Conservation (phyloP, 345 rosid genomes). For the Sisymbrium irio region DNA sequence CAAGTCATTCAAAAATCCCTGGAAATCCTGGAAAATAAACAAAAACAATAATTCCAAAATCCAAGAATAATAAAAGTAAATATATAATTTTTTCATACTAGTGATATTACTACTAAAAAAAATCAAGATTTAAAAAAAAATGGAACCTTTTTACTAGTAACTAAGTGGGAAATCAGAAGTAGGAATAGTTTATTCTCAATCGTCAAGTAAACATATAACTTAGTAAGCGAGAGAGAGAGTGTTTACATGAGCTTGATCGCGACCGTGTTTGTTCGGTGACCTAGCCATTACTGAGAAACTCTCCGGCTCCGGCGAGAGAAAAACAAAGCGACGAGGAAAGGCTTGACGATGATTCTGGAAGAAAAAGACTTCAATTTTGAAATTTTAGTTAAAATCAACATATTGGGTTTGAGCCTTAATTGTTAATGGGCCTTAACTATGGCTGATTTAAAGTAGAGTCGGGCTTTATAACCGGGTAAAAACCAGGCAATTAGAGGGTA, state of each 20-base stretch:
- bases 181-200: not conserved
- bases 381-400: not conserved
- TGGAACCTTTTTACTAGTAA: not conserved
- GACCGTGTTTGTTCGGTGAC: slow-evolving; percentile 56
- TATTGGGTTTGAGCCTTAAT: slow-evolving; percentile 14
- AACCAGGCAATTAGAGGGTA: too few relatives aligned
- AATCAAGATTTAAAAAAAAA: not conserved
- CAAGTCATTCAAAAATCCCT: slow-evolving; percentile 90
- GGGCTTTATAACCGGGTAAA: too few relatives aligned
- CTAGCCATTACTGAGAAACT: slow-evolving; percentile 34
- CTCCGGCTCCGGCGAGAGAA: slow-evolving; percentile 30
- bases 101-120: not conserved
- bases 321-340: not conserved
- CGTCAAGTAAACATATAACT: not conserved
- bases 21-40: slow-evolving; percentile 66
- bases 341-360: slow-evolving; percentile 30
- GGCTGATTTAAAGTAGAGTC: too few relatives aligned
- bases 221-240: not conserved
- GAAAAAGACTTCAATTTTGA: slow-evolving; percentile 16
- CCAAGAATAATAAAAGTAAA: slow-evolving; percentile 16
- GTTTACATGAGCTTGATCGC: slow-evolving; percentile 61
- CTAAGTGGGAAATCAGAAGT: not conserved
- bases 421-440: not conserved
- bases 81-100: not conserved
- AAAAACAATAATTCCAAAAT: not conserved